Evolutionary conservation across 2,329 filamentous ascomycete genomes (phyloP).

Genomic region (Hypoxylon sp.): DNA sequence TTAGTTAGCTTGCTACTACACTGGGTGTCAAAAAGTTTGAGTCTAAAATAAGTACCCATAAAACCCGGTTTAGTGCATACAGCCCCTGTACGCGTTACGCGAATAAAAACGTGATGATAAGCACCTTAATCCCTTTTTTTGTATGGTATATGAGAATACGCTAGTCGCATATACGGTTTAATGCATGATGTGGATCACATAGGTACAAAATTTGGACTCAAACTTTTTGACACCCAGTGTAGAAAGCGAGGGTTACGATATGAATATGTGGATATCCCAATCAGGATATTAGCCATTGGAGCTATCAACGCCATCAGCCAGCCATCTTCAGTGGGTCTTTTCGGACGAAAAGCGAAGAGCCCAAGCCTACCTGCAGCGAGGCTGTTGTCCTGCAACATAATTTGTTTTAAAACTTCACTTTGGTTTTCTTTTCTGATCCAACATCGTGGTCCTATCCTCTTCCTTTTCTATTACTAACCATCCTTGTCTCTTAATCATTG

Average conservation of each 20-base stretch:
- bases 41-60: too few relatives aligned
- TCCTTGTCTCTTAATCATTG: neutral
- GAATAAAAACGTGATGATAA: too few relatives aligned
- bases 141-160: too few relatives aligned
- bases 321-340: conserved; percentile 24
- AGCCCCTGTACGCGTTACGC: too few relatives aligned
- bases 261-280: conserved; percentile 21
- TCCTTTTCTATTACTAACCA: conserved; percentile 8
- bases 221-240: too few relatives aligned
- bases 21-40: too few relatives aligned
- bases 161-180: too few relatives aligned
- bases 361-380: conserved; percentile 17
- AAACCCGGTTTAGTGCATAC: too few relatives aligned
- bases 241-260: too few relatives aligned
- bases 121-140: too few relatives aligned
- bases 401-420: conserved; percentile 26
- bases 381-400: conserved; percentile 18
- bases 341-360: conserved; percentile 7
- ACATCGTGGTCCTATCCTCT: neutral
- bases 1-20: conserved; percentile 10
- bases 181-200: too few relatives aligned
- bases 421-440: conserved; percentile 7
- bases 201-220: too few relatives aligned
- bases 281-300: conserved; percentile 11
- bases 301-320: conserved; percentile 31